These are phyloP conservation scores for Solanum rostratum DNA, from an alignment of 257 asterid species.

Conservation along the genomic window DNA sequence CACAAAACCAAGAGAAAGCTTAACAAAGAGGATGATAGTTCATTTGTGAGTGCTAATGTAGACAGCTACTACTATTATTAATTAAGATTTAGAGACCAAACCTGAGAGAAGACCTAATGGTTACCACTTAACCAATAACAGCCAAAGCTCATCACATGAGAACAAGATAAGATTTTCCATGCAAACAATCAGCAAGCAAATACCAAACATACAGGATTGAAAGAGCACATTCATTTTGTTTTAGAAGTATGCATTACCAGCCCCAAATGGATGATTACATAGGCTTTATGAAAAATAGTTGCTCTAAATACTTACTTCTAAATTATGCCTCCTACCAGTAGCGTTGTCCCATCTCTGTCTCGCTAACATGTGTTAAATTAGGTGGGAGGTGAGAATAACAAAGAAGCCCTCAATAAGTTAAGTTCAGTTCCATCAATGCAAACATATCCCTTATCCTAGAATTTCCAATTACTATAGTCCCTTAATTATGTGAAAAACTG, in stretches of 20 bases:
- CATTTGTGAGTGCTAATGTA: neutral
- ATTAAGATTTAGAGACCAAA: neutral
- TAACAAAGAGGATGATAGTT: neutral
- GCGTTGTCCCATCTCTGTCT: neutral
- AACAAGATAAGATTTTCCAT: neutral
- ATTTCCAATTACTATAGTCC: neutral
- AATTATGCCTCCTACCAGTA: neutral
- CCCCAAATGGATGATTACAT: neutral
- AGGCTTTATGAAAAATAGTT: neutral
- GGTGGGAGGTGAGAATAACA: neutral
- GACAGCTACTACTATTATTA: neutral
- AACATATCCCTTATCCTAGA: neutral
- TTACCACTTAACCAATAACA: neutral
- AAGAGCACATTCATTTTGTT: neutral
- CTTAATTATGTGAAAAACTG: neutral
- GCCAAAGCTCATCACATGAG: neutral
- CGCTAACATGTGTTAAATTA: neutral
- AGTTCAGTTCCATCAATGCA: neutral
- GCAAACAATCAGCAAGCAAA: neutral
- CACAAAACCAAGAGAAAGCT: neutral
- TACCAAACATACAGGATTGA: neutral
- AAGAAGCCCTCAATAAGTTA: neutral
- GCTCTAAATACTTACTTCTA: neutral
- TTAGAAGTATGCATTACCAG: neutral
- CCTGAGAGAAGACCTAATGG: neutral